Percentiles rank a stretch among this genome's conserved stretches.
These are phyloP conservation scores for Penicillium sp. DNA, from an alignment of 2,329 filamentous ascomycete species.

Conservation along the genomic window DNA sequence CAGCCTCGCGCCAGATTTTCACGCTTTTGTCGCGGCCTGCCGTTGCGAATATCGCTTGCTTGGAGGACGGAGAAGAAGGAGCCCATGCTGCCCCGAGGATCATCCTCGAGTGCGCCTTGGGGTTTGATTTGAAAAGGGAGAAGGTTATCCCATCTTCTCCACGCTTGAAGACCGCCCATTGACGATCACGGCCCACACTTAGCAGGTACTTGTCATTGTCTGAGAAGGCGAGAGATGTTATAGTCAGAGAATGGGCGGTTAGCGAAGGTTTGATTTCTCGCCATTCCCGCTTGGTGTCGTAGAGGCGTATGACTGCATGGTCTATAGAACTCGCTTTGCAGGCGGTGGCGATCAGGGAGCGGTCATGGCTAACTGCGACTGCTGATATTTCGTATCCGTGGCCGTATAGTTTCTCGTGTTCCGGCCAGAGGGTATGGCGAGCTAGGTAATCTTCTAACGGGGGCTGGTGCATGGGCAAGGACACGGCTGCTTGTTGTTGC, in stretches of 20 bases:
- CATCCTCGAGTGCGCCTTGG: constrained; percentile 88
- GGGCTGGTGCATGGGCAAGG: constrained; percentile 63
- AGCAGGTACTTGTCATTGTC: constrained; percentile 68
- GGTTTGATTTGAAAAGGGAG: constrained; percentile 59
- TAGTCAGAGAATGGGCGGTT: constrained; percentile 79
- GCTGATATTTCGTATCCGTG: constrained; percentile 96
- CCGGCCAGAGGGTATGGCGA: constrained; percentile 89
- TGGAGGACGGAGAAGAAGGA: constrained; percentile 35
- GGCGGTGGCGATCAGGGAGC: constrained; percentile 76
- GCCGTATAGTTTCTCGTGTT: constrained; percentile 93
- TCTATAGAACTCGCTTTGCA: constrained; percentile 90
- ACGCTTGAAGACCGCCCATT: constrained; percentile 79
- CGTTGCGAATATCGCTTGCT: constrained; percentile 65
- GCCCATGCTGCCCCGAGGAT: constrained; percentile 86
- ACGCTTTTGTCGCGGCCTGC: constrained; percentile 85
- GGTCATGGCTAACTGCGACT: constrained; percentile 72
- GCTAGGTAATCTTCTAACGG: constrained; percentile 87
- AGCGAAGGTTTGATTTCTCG: constrained; percentile 80
- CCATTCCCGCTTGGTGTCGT: constrained; percentile 75
- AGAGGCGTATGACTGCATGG: constrained; percentile 89
- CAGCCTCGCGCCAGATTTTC: constrained; percentile 59
- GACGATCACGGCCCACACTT: constrained; percentile 85
- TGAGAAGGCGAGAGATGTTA: constrained; percentile 78
- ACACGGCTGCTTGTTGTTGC: constrained; percentile 19
- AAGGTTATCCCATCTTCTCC: constrained; percentile 47